These are phyloP conservation scores for Kwoniella europaea DNA, from an alignment of 768 basidiomycete genomes.

Conservation along the genomic window DNA sequence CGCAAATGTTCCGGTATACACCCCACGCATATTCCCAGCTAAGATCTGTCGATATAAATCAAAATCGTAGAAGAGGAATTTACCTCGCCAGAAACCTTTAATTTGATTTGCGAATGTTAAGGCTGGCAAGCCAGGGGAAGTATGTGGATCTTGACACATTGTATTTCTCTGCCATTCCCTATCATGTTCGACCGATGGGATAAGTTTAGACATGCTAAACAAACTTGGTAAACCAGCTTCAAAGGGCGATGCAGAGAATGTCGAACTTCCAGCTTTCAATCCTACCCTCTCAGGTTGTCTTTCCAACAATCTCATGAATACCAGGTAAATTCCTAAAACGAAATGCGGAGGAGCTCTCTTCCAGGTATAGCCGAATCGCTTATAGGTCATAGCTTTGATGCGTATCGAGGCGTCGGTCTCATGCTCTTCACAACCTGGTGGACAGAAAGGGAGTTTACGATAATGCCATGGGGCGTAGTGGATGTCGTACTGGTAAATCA, in stretches of 20 bases:
- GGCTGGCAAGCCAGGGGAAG: constrained; percentile 48
- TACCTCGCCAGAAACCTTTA: constrained; percentile 52
- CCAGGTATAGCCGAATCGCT: constrained; percentile 54
- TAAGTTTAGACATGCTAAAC: constrained; percentile 21
- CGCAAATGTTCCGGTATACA: constrained; percentile 53
- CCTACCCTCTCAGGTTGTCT: constrained; percentile 45
- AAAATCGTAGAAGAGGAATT: constrained; percentile 53
- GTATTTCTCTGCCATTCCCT: constrained; percentile 51
- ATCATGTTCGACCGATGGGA: constrained; percentile 45
- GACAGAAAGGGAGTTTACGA: constrained; percentile 46
- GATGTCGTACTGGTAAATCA: constrained; percentile 43
- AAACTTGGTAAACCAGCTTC: constrained; percentile 25
- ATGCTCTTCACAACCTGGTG: constrained; percentile 29
- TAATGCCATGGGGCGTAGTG: constrained; percentile 52
- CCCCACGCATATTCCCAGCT: constrained; percentile 44
- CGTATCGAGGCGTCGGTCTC: constrained; percentile 32
- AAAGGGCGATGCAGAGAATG: constrained; percentile 25
- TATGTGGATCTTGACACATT: constrained; percentile 51
- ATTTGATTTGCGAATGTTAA: constrained; percentile 41
- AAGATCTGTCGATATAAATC: constrained; percentile 50
- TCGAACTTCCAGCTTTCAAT: constrained; percentile 29
- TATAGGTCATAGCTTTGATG: constrained; percentile 45
- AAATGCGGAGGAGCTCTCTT: constrained; percentile 45
- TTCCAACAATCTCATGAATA: constrained; percentile 50
- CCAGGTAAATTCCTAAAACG: constrained; percentile 38